Base-by-base conservation (phyloP, 768 basidiomycete species). In the Erythrobasidium yunnanense region DNA sequence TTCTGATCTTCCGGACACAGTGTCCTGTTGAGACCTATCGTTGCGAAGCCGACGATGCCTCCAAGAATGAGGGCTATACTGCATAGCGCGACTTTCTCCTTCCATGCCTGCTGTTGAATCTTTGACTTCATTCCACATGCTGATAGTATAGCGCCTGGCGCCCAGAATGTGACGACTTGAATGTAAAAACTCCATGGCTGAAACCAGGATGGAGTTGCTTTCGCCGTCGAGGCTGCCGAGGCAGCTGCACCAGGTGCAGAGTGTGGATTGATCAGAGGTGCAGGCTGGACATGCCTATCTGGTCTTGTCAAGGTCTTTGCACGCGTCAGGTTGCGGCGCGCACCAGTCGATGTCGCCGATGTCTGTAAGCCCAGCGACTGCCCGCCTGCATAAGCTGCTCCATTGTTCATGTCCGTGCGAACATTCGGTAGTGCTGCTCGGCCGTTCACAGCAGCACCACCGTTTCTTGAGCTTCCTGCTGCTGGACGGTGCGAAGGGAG, bases 81-180 rank as follows among this genome's bases (percentile, higher is more conserved):
- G 77, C 92, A 96, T 2, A 99, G 80, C 4, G 90, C 84, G 66
- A 93, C 85, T 80, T 97, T 99, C 77, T 99, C 95, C 74, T 92
- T 83, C 95, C 95, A 99, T 1, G 95, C 95, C 76, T 95, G 89
- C 68, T 84, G 80, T 57, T 83, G 81, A 35, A 82, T 80, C 71
- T 82, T 81, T 76, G 92, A 90, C 74, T 83, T 86, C 75, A 96
- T 80, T 49, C 90, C 88, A 11, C 90, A 42, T 1, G 84, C 83
- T 23, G 81, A 77, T 65, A 96, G 82, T 23, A 90, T 76, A 72
- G 86, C 81, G 50, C 82, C 80, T 25, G 92, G 91, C 1, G 88
- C 92, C 90, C 90, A 96, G 75, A 87, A 91, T 4, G 92, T 90
- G 75, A 87, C 80, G 47, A 87, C 74, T 70, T 81, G 81, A 53